A percentile compares a stretch with the other conserved stretches of the same genome.
phyloP scores from a whole-genome alignment of 768 basidiomycete genomes.

The Serendipita sp. region DNA sequence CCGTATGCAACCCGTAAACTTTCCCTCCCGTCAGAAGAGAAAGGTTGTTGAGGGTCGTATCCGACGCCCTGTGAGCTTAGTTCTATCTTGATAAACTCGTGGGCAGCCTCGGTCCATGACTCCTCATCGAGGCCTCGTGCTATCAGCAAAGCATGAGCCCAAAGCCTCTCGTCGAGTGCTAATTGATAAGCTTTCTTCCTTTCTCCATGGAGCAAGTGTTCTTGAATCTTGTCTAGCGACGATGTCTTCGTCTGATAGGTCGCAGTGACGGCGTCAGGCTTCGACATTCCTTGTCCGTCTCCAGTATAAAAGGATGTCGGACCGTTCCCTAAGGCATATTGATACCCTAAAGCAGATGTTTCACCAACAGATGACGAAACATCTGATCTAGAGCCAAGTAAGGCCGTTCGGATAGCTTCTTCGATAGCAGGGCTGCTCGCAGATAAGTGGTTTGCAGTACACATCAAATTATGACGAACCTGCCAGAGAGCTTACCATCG shows the following conservation, averaged over 20 bases:
- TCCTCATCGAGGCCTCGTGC: slow-evolving; percentile 87
- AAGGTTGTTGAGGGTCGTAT: slow-evolving; percentile 14
- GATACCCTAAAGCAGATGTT: background rate
- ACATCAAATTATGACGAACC: slow-evolving; percentile 34
- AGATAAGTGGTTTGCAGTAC: background rate
- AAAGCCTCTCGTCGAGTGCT: slow-evolving; percentile 76
- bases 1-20: slow-evolving; percentile 68
- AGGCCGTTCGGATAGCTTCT: slow-evolving; percentile 50
- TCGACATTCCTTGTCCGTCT: background rate
- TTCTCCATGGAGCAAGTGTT: slow-evolving; percentile 67
- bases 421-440: slow-evolving; percentile 48
- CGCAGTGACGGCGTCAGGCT: slow-evolving; percentile 26
- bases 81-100: slow-evolving; percentile 69
- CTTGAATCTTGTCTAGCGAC: slow-evolving; percentile 60
- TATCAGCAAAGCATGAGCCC: slow-evolving; percentile 93
- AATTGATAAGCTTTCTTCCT: slow-evolving; percentile 74
- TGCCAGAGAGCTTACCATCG: slow-evolving; percentile 75
- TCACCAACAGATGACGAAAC: slow-evolving; percentile 4
- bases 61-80: slow-evolving; percentile 24
- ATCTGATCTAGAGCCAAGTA: slow-evolving; percentile 42
- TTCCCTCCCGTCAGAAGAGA: slow-evolving; percentile 39
- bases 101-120: slow-evolving; percentile 80
- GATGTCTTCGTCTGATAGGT: slow-evolving; percentile 44
- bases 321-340: background rate
- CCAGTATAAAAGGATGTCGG: background rate